phyloP scores from a whole-genome alignment of 2,329 filamentous ascomycete genomes.

The Scopulariopsis brevicaulis region DNA sequence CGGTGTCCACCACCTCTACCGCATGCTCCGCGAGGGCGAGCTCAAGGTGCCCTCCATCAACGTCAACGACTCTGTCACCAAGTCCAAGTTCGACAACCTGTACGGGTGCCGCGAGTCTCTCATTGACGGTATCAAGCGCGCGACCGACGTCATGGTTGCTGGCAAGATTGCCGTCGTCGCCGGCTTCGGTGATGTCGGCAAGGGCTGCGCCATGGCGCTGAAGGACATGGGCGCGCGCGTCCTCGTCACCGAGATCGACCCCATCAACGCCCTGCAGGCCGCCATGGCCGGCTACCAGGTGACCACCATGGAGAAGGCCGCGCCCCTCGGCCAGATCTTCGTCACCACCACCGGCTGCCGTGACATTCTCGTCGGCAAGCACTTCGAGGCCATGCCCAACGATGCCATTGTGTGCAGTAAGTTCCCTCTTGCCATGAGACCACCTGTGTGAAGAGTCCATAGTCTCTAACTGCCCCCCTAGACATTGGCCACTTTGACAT shows the following conservation, averaged over 20 bases:
- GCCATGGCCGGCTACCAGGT: conserved; percentile 97
- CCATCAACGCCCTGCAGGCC: conserved; percentile 98
- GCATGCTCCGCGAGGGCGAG: conserved; percentile 84
- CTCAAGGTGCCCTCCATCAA: conserved; percentile 95
- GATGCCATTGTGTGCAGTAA: conserved; percentile 96
- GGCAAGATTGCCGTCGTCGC: conserved; percentile 97
- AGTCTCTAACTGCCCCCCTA: conserved; percentile 17
- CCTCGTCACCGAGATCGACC: conserved; percentile 92
- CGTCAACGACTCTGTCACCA: conserved; percentile 99
- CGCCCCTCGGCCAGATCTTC: conserved; percentile 84
- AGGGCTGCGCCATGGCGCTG: conserved; percentile 94
- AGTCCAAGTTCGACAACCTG: conserved; percentile 99
- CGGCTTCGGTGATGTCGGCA: conserved; percentile 97
- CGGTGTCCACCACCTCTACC: conserved; percentile 98
- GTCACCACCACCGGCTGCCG: conserved; percentile 98
- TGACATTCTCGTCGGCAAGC: conserved; percentile 83
- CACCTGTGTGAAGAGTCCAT: too few species aligned
- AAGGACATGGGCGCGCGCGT: conserved; percentile 96
- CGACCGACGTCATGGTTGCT: conserved; percentile 99
- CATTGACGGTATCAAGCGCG: conserved; percentile 99
- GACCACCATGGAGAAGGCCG: conserved; percentile 95
- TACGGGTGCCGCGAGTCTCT: conserved; percentile 99
- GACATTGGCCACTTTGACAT: conserved; percentile 99
- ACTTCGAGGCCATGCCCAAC: conserved; percentile 95
- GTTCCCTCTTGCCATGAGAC: conserved; percentile 5